A percentile compares a stretch with the other conserved stretches of the same genome.
Conservation (phyloP, 148 eudicot genomes). For the Vaccinium myrtillus region DNA sequence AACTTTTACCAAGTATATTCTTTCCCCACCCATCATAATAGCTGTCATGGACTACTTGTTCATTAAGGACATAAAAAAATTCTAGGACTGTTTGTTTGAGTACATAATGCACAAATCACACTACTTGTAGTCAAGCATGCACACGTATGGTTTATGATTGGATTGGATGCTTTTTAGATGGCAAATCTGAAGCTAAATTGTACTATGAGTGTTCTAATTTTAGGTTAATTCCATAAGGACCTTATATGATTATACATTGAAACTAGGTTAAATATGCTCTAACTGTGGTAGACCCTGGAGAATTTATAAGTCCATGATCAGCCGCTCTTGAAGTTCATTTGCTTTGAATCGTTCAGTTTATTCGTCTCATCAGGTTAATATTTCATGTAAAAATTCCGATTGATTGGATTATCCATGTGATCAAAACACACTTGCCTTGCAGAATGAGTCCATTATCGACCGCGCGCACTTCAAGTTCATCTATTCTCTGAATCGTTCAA, state of each 20-base stretch:
- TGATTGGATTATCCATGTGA: neutral
- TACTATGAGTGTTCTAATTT: too few relatives aligned
- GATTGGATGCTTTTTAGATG: neutral
- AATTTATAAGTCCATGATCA: too few relatives aligned
- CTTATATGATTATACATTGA: too few relatives aligned
- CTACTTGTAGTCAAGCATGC: neutral
- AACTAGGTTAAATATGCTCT: too few relatives aligned
- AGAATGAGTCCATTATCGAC: neutral
- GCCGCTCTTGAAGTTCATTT: neutral
- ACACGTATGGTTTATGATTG: neutral
- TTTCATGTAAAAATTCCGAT: too few relatives aligned
- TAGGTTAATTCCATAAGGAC: too few relatives aligned
- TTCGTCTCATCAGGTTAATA: neutral
- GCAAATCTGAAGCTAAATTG: neutral
- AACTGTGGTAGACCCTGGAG: too few relatives aligned
- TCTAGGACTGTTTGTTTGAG: too few relatives aligned
- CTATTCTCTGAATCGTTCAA: too few relatives aligned
- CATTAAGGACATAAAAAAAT: neutral
- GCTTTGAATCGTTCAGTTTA: neutral
- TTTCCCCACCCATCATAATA: neutral
- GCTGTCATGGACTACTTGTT: neutral
- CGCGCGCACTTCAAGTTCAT: too few relatives aligned
- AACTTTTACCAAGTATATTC: neutral
- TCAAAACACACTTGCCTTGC: neutral
- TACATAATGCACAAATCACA: slow-evolving; percentile 2